These are phyloP conservation scores for Macrophomina phaseolina DNA, from an alignment of 2,329 filamentous ascomycete genomes.

Conservation along the genomic window DNA sequence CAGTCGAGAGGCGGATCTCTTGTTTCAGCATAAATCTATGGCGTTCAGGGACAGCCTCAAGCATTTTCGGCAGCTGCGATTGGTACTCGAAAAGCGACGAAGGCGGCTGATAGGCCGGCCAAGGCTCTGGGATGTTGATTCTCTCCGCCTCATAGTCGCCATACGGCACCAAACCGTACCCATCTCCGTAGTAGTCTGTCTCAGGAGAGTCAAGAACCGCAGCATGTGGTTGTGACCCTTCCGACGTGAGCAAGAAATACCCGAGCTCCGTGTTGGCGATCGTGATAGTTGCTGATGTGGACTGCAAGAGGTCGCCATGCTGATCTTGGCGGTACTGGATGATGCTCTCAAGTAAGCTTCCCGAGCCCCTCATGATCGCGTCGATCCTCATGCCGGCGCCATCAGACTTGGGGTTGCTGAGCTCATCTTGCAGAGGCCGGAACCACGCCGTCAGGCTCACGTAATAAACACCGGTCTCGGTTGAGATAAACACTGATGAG, in stretches of 20 bases:
- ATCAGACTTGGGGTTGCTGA: constrained; percentile 55
- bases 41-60: constrained; percentile 65
- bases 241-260: constrained; percentile 61
- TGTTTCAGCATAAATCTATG: constrained; percentile 68
- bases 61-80: constrained; percentile 62
- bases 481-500: constrained; percentile 66
- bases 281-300: constrained; percentile 53
- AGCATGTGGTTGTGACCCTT: constrained; percentile 56
- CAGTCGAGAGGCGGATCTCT: constrained; percentile 71
- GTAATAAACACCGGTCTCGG: constrained; percentile 58
- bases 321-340: constrained; percentile 41
- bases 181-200: constrained; percentile 39
- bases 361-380: constrained; percentile 59
- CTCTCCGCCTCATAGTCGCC: constrained; percentile 47
- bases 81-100: constrained; percentile 61
- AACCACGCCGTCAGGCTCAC: constrained; percentile 64
- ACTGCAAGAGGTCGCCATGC: constrained; percentile 36
- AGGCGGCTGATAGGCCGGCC: constrained; percentile 69
- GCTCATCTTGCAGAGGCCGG: constrained; percentile 61
- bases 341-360: constrained; percentile 56
- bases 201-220: constrained; percentile 58
- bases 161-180: constrained; percentile 53
- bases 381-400: constrained; percentile 63
- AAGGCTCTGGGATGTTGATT: constrained; percentile 53
- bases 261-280: constrained; percentile 63